phyloP scores from a whole-genome alignment of 2,329 filamentous ascomycete genomes.

The Cordyceps militaris region DNA sequence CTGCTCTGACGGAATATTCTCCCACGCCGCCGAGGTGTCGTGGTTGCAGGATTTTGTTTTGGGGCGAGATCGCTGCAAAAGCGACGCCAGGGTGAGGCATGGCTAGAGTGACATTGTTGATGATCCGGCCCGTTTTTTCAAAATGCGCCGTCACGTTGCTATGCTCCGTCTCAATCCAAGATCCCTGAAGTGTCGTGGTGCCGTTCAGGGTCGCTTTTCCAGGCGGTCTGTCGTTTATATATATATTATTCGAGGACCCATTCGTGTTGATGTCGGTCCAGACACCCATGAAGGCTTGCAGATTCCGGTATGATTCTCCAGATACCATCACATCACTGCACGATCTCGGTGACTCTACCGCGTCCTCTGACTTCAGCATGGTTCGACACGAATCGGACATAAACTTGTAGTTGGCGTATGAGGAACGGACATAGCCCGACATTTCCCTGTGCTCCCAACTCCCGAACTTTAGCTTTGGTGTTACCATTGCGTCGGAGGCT shows the following conservation, averaged over 20 bases:
- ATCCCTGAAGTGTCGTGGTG: constrained; percentile 62
- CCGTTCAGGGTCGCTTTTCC: constrained; percentile 60
- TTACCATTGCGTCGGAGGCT: constrained; percentile 66
- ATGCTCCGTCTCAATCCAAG: constrained; percentile 57
- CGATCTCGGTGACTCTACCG: constrained; percentile 36
- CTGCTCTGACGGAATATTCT: constrained; percentile 59
- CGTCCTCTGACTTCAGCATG: constrained; percentile 45
- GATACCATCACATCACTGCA: constrained; percentile 65
- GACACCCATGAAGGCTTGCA: constrained; percentile 50
- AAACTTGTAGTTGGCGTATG: constrained; percentile 57
- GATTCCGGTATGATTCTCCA: constrained; percentile 64
- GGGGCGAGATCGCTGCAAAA: constrained; percentile 50
- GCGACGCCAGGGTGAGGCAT: constrained; percentile 69
- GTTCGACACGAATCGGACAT: constrained; percentile 53
- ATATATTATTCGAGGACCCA: constrained; percentile 32
- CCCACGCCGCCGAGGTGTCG: constrained; percentile 57
- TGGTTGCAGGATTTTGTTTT: constrained; percentile 65
- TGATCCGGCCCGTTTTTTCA: constrained; percentile 43
- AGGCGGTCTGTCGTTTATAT: constrained; percentile 44
- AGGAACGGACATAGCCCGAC: constrained; percentile 48
- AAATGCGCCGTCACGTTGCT: constrained; percentile 47
- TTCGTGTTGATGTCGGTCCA: constrained; percentile 45
- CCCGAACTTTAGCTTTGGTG: constrained; percentile 61
- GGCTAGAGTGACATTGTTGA: constrained; percentile 72
- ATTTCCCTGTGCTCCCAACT: constrained; percentile 42